Conservation (phyloP, 2,329 filamentous ascomycete genomes). For the Fusarium sarcochroum region DNA sequence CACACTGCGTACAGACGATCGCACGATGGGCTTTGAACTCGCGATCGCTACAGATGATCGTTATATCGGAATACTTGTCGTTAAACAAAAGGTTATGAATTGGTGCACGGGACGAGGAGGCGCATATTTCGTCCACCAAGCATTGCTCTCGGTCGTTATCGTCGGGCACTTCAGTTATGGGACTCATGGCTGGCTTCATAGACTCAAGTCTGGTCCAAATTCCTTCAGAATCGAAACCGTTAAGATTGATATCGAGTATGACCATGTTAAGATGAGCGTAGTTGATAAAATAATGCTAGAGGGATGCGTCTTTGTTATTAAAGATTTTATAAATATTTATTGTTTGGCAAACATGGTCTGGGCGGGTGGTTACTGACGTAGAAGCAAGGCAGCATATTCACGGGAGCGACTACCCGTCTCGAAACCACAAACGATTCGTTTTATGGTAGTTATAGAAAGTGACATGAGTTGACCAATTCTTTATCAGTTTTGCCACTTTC, state of each 20-base stretch:
- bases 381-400: neutral
- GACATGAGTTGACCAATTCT: neutral
- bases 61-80: conserved; percentile 52
- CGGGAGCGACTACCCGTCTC: neutral
- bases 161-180: neutral
- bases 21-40: conserved; percentile 52
- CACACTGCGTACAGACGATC: conserved; percentile 54
- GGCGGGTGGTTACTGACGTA: neutral
- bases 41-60: conserved; percentile 47
- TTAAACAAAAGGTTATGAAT: conserved; percentile 8
- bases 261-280: neutral
- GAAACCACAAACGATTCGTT: neutral
- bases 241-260: neutral
- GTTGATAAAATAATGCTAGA: too few species aligned
- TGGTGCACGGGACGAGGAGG: neutral
- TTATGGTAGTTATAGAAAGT: neutral
- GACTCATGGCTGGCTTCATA: neutral
- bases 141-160: neutral
- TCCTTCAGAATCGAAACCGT: neutral
- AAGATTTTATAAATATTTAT: neutral
- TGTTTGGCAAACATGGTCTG: neutral
- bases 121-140: conserved; percentile 9
- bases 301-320: neutral
- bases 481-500: neutral
- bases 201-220: too few species aligned